These are phyloP conservation scores for Colletotrichum sp. DNA, from an alignment of 2,329 filamentous ascomycete species.

Conservation along the genomic window DNA sequence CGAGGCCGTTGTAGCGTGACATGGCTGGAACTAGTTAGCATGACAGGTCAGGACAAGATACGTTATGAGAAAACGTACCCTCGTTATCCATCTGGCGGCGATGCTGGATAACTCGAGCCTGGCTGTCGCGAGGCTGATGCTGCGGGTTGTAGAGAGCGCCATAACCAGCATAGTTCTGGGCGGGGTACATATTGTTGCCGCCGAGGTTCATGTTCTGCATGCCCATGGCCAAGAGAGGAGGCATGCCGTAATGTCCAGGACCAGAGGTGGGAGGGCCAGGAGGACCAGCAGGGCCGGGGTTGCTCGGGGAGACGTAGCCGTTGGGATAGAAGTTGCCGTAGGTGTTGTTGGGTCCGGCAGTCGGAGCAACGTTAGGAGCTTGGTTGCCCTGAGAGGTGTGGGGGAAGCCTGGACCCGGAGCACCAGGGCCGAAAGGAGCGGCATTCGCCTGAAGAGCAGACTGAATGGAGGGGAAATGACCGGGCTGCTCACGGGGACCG, in stretches of 20 bases:
- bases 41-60: neutral
- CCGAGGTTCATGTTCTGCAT: constrained; percentile 71
- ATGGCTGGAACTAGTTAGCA: constrained; percentile 56
- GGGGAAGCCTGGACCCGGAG: constrained; percentile 33
- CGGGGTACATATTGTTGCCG: constrained; percentile 50
- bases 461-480: constrained; percentile 64
- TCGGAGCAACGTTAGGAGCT: neutral
- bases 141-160: constrained; percentile 55
- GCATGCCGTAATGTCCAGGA: constrained; percentile 45
- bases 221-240: constrained; percentile 69
- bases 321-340: constrained; percentile 15
- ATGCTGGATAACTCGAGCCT: constrained; percentile 76
- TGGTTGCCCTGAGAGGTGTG: constrained; percentile 29
- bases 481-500: constrained; percentile 47
- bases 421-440: constrained; percentile 75
- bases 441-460: constrained; percentile 83
- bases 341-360: constrained; percentile 4
- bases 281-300: constrained; percentile 1
- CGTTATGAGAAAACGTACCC: constrained; percentile 48
- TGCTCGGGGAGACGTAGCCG: constrained; percentile 12
- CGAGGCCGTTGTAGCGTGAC: constrained; percentile 83
- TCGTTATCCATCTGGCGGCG: constrained; percentile 78
- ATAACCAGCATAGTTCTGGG: constrained; percentile 65
- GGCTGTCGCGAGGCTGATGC: constrained; percentile 71
- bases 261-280: neutral